Evolutionary conservation across 768 basidiomycete genomes (phyloP).

Genomic region (Termitomyces sp.): DNA sequence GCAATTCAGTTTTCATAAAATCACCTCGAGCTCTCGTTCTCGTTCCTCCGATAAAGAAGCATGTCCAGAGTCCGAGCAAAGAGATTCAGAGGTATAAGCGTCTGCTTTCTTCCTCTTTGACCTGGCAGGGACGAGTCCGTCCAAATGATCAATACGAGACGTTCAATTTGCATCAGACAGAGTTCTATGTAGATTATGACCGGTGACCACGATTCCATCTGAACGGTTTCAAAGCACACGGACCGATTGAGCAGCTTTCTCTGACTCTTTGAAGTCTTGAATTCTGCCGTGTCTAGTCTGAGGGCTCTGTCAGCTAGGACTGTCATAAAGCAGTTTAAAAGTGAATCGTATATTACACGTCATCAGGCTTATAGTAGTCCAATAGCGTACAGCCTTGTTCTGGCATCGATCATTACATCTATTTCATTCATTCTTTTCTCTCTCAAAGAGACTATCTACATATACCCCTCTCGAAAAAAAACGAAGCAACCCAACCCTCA

Average conservation of each 20-base stretch:
- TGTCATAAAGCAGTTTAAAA: slow-evolving; percentile 4
- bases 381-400: too few species aligned
- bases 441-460: too few species aligned
- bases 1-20: slow-evolving; percentile 81
- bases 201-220: slow-evolving; percentile 70
- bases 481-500: slow-evolving; percentile 7
- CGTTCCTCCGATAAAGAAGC: slow-evolving; percentile 86
- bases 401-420: too few species aligned
- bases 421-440: too few species aligned
- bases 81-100: slow-evolving; percentile 33
- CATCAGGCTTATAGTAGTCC: slow-evolving; percentile 85
- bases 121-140: not conserved
- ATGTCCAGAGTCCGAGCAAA: slow-evolving; percentile 49
- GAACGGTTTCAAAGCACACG: slow-evolving; percentile 6
- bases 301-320: not conserved
- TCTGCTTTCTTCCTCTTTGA: slow-evolving; percentile 11
- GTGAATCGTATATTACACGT: slow-evolving; percentile 87
- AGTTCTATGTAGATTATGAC: slow-evolving; percentile 27
- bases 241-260: slow-evolving; percentile 71
- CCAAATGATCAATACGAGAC: not conserved
- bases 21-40: slow-evolving; percentile 84
- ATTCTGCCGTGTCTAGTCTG: slow-evolving; percentile 62
- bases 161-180: slow-evolving; percentile 4
- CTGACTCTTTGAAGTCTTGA: slow-evolving; percentile 69
- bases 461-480: too few species aligned